Evolutionary conservation across 768 basidiomycete species (phyloP), one percentile per base, ranked within the genome.

Genomic region (Auriscalpium vulgare): DNA sequence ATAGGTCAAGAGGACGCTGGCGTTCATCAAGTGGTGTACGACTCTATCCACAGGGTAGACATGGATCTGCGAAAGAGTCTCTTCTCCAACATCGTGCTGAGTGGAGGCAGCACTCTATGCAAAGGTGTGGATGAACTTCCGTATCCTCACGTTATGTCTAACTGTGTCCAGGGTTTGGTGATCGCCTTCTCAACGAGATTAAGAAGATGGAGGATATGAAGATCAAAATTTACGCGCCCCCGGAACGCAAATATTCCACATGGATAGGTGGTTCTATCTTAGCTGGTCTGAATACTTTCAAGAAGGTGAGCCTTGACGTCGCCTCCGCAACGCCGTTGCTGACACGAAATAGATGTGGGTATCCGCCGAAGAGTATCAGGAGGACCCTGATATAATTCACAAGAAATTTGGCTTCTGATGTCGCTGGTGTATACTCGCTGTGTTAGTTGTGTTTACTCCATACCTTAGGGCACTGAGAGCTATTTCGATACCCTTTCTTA

Each of bases 211-310:
- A 94, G 69, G 95, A 98, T 63, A 83, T 95, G 66, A 99, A 98
- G 77, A 93, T 99, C 72, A 97, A 95, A 77, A 99, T 99, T 65
- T 95, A 91, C 64, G 97, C 97, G 29, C 97, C 97, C 17, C 97
- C 97, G n/a, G 97, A 99, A 72, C 85, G 97, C 63, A 99, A 98
- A 71, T 95, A 95, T 72, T 92, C 91, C 37, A 93, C 91, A 47
- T 95, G 91, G 91, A 94, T 94, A 65, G 95, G 97, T 53, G 97
- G 97, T 6, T 95, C 91, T 55, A 99, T 99, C 68, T 73, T 99
- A 52, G 95, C 95, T 50, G 95, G 95, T 40, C 70, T 99, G 59
- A 94, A 84, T 62, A 97, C 97, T 37, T 99, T 99, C 80, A 97
- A 95, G 75, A 97, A 97, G 86, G 94, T 88, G 55, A 67, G 62